Percentiles rank a stretch among this genome's conserved stretches.
Evolutionary conservation across 768 basidiomycete genomes (phyloP).

Genomic region (Serpula lacrymans): DNA sequence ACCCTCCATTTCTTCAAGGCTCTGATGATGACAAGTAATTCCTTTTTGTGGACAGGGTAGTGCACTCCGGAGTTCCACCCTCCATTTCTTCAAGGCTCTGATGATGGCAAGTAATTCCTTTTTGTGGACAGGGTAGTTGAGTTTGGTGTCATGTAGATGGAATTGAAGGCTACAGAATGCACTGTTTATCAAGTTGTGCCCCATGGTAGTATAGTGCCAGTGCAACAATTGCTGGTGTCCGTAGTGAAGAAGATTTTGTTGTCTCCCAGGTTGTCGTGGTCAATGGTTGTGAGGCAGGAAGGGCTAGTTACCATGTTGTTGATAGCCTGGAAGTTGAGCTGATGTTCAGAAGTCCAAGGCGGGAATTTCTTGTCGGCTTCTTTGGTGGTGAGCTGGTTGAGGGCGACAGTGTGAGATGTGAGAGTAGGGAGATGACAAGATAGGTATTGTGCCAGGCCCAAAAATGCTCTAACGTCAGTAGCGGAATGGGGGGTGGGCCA

Average conservation of each 20-base stretch:
- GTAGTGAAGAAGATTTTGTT: conserved; percentile 5
- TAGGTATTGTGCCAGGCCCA: conserved; percentile 9
- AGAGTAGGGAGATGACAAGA: conserved; percentile 3
- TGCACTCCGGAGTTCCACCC: conserved; percentile 13
- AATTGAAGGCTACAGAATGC: conserved; percentile 8
- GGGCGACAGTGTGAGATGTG: conserved; percentile 4
- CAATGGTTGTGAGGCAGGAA: conserved; percentile 3
- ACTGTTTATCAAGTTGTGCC: conserved; percentile 4
- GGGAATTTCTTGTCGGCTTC: conserved; percentile 1
- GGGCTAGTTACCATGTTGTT: conserved; percentile 3
- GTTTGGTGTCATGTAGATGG: conserved; percentile 3
- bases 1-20: conserved; percentile 20
- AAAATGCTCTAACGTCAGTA: conserved; percentile 9
- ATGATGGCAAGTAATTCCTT: conserved; percentile 24
- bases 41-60: conserved; percentile 38
- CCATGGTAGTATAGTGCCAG: conserved; percentile 5
- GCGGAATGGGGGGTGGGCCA: conserved; percentile 11
- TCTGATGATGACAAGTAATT: conserved; percentile 18
- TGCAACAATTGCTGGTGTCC: conserved; percentile 5
- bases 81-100: conserved; percentile 14
- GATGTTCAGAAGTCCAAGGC: conserved; percentile 3
- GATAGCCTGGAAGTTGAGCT: conserved; percentile 3
- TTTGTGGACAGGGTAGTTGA: conserved; percentile 19
- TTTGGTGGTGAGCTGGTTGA: conserved; percentile 7
- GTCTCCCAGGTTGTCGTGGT: conserved; percentile 1